Evolutionary conservation across 176 grass and related monocot species (phyloP).

Genomic region (Pharus latifolius): DNA sequence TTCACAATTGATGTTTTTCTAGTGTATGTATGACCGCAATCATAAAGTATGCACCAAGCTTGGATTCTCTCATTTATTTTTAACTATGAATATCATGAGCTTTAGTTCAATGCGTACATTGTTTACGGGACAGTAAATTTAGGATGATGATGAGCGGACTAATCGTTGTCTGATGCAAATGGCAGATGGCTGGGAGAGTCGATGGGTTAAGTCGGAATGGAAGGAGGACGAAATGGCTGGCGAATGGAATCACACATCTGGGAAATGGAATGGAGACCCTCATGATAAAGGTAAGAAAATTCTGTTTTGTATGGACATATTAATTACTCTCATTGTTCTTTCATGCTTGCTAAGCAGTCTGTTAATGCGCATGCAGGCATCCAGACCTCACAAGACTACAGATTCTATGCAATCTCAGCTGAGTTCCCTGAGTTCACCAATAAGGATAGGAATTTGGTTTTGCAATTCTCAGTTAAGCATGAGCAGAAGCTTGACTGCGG

Average conservation of each 20-base stretch:
- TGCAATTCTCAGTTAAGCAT: conserved; percentile 75
- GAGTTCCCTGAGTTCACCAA: conserved; percentile 67
- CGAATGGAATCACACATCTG: conserved; percentile 71
- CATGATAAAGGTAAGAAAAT: conserved; percentile 82
- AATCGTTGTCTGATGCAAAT: no score
- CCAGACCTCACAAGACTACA: conserved; percentile 85
- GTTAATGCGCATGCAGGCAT: conserved; percentile 74
- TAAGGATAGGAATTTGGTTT: conserved; percentile 58
- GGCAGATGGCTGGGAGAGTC: conserved; percentile 70
- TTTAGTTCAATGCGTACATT: no score
- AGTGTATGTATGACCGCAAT: no score
- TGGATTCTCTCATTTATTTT: no score
- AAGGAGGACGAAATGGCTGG: conserved; percentile 71
- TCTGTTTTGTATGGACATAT: background rate
- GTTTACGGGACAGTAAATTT: no score
- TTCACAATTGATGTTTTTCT: no score
- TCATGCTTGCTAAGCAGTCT: no score
- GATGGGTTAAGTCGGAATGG: conserved; percentile 81
- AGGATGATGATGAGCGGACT: no score
- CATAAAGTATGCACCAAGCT: no score
- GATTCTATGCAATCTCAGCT: conserved; percentile 92
- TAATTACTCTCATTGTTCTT: background rate
- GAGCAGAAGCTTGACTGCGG: conserved; percentile 80
- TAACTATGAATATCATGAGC: no score
- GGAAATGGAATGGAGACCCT: conserved; percentile 71